Conservation (phyloP, 352 stramenopile species). For the Phytopythium boreale region DNA sequence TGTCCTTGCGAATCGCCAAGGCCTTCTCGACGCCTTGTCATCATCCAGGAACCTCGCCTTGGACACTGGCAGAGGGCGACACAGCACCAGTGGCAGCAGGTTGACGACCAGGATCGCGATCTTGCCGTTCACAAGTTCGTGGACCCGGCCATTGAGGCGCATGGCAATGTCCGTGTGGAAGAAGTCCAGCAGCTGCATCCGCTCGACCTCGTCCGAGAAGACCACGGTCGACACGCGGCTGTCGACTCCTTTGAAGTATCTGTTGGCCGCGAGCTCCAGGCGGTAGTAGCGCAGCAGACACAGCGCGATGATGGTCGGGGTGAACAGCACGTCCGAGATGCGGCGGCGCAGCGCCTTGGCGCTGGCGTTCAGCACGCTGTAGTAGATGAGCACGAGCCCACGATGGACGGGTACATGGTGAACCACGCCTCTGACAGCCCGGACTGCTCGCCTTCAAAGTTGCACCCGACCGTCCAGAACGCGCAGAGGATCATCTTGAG, state of each 20-base stretch:
- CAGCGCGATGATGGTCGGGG: slow-evolving; percentile 13
- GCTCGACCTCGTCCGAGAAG: slow-evolving; percentile 8
- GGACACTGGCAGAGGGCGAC: not conserved
- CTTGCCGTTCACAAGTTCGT: slow-evolving; percentile 16
- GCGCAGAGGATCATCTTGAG: slow-evolving; percentile 16
- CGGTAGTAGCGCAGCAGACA: slow-evolving; percentile 17
- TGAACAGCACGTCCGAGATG: slow-evolving; percentile 17
- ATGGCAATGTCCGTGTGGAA: slow-evolving; percentile 11
- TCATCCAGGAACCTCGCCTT: not conserved
- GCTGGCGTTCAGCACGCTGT: slow-evolving; percentile 15
- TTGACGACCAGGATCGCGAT: slow-evolving; percentile 14
- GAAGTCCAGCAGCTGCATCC: slow-evolving; percentile 12
- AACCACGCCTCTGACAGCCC: slow-evolving; percentile 25
- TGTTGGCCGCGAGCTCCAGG: not conserved
- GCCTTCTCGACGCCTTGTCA: not conserved
- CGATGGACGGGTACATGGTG: slow-evolving; percentile 30
- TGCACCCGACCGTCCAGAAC: slow-evolving; percentile 21
- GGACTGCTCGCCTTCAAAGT: slow-evolving; percentile 24
- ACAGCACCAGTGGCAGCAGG: slow-evolving; percentile 7
- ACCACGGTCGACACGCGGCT: slow-evolving; percentile 12
- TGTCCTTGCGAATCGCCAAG: not conserved
- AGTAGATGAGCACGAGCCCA: slow-evolving; percentile 20
- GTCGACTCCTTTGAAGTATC: slow-evolving; percentile 13
- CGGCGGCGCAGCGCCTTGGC: slow-evolving; percentile 14
- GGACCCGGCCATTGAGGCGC: slow-evolving; percentile 21